phyloP scores from a whole-genome alignment of 768 basidiomycete genomes.

The Tulasnella sp. region DNA sequence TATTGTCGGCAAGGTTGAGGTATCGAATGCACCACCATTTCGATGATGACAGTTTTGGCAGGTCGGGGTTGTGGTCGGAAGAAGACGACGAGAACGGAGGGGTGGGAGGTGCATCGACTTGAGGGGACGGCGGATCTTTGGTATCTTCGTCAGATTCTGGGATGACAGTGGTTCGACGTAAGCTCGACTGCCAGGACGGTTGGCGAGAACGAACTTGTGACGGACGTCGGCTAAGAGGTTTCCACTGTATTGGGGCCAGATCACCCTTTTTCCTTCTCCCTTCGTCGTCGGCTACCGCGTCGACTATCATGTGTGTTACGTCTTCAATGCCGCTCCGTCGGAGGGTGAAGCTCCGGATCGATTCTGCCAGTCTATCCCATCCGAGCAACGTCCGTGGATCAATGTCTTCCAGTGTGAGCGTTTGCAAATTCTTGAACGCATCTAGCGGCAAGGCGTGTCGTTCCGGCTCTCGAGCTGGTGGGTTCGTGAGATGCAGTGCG shows the following conservation, averaged over 20 bases:
- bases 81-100: background rate
- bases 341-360: constrained; percentile 68
- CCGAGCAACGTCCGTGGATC: constrained; percentile 79
- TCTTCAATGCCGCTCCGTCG: constrained; percentile 79
- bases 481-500: constrained; percentile 64
- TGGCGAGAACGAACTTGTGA: constrained; percentile 19
- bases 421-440: constrained; percentile 78
- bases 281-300: constrained; percentile 71
- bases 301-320: constrained; percentile 68
- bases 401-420: constrained; percentile 68
- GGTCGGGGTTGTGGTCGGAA: background rate
- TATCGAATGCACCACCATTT: constrained; percentile 76
- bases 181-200: constrained; percentile 24
- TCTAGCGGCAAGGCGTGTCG: constrained; percentile 76
- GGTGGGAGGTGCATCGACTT: constrained; percentile 6
- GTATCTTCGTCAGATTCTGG: constrained; percentile 32
- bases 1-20: constrained; percentile 74
- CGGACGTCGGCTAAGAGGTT: background rate
- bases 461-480: constrained; percentile 43
- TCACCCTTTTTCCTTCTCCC: constrained; percentile 47
- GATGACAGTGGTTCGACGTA: constrained; percentile 12
- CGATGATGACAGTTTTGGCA: constrained; percentile 46
- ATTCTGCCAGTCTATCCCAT: constrained; percentile 73
- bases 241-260: constrained; percentile 15
- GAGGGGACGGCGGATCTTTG: constrained; percentile 36